phyloP scores from a whole-genome alignment of 768 basidiomycete species.

The Suillus occidentalis region DNA sequence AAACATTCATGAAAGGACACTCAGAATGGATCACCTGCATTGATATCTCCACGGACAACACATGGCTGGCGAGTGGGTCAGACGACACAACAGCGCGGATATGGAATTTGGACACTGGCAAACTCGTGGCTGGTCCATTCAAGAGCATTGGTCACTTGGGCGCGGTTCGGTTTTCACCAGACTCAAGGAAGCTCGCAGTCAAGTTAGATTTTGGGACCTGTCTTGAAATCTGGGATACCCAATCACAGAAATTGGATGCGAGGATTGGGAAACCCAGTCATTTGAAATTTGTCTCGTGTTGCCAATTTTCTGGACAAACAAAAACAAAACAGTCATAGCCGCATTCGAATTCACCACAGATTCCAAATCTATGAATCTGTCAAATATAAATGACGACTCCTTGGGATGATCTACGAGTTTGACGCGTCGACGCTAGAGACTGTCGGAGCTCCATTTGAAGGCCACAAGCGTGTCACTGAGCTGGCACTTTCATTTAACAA shows the following conservation, averaged over 20 bases:
- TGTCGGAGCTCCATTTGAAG: not conserved
- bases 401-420: not conserved
- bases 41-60: not conserved
- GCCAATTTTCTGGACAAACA: too few species aligned
- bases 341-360: too few species aligned
- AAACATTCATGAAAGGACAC: not conserved
- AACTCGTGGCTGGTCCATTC: not conserved
- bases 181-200: too few species aligned
- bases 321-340: too few species aligned
- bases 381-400: too few species aligned
- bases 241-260: too few species aligned
- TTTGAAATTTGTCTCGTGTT: accelerated
- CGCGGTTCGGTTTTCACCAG: too few species aligned
- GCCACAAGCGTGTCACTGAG: not conserved
- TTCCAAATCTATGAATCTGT: too few species aligned
- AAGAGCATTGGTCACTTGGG: too few species aligned
- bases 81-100: not conserved
- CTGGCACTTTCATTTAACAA: not conserved
- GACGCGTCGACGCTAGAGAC: not conserved
- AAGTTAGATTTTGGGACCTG: too few species aligned
- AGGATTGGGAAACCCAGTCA: too few species aligned
- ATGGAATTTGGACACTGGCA: not conserved
- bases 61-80: not conserved
- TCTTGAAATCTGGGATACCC: too few species aligned
- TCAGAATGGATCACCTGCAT: not conserved